Base-by-base conservation (phyloP, 306 rosid genomes). In the Castanospermum australe region DNA sequence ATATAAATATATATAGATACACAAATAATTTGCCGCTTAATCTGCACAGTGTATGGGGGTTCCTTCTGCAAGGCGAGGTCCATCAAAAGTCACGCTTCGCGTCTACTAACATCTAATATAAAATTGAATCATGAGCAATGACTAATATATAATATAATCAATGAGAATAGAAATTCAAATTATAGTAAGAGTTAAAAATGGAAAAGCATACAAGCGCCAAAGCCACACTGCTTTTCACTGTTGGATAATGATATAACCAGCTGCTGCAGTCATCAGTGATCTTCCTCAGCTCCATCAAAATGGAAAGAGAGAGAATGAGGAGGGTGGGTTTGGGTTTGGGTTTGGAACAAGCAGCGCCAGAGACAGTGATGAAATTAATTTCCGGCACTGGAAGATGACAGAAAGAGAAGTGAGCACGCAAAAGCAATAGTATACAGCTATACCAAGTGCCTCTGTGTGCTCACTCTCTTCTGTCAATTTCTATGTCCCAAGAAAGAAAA, bases 391-490 rank as follows among this genome's bases (percentile, higher is more conserved):
- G 89, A 85, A 90, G 35, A 65, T 89, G 98, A 94, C 98, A 89
- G 97, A 72, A 65, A 87, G 97, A 89, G 93, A 52, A 86, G 84
- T 87, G 91, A 92, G 98, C 98, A 94, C 98, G 60, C 98, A 94
- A 90, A 90, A 86, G 89, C 84, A 90, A 67, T 41, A 78, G 78
- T 84, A 88, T 87, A 88, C 6, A 39, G 8, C 71, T 84, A 89
- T 92, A 92, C 72, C 38, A 77, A 83, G 66, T 77, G 78, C 92
- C 86, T 84, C 97, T 90, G 87, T 90, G 97, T 94, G 98, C 98
- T 94, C 98, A 89, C 98, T 94, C 98, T 94, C 98, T 94, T 94
- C 98, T 94, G 98, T 94, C 98, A 94, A 92, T 88, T 90, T 92
- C 97, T 47, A 85, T 81, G 86, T 88, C 64, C 89, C 88, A 71